Evolutionary conservation across 495 filamentous ascomycete species (phyloP).

Genomic region (Neurospora discreta): DNA sequence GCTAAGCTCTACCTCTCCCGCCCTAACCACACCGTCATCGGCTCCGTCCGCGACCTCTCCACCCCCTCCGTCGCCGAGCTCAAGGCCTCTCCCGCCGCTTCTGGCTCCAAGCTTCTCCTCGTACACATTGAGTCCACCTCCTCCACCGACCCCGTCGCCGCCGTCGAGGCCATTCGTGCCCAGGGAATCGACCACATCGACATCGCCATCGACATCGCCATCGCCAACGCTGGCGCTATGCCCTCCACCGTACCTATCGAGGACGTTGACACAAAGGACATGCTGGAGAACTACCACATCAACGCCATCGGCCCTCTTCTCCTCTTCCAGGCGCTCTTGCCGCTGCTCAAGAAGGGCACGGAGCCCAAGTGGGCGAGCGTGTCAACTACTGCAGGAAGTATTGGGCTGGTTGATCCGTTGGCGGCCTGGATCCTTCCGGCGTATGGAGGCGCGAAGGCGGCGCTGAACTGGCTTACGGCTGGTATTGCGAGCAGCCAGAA

Average conservation of each 20-base stretch:
- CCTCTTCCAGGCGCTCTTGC: conserved; percentile 9
- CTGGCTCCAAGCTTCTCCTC: conserved; percentile 11
- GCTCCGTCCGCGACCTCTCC: conserved; percentile 11
- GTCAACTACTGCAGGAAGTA: conserved; percentile 6
- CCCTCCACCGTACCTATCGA: conserved; percentile 5
- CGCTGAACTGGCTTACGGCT: conserved; percentile 13
- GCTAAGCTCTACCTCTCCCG: conserved; percentile 15
- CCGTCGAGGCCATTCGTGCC: conserved; percentile 3
- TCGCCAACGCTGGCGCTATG: conserved; percentile 16
- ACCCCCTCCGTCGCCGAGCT: conserved; percentile 7
- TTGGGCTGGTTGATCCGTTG: conserved; percentile 5
- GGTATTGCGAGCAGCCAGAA: neutral
- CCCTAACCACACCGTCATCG: conserved; percentile 20
- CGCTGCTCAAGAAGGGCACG: conserved; percentile 8
- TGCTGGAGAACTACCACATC: conserved; percentile 2
- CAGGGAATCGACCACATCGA: conserved; percentile 10
- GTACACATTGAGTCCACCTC: conserved; percentile 9
- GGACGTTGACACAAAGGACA: conserved; percentile 3
- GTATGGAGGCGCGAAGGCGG: conserved; percentile 12
- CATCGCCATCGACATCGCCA: conserved; percentile 16
- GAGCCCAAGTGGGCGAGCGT: conserved; percentile 10
- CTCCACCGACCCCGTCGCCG: conserved; percentile 1
- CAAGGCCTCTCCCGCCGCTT: neutral
- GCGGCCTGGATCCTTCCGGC: conserved; percentile 7
- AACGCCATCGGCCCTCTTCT: conserved; percentile 12